Base-by-base conservation (phyloP, 306 rosid genomes). In the Prosopis cineraria region DNA sequence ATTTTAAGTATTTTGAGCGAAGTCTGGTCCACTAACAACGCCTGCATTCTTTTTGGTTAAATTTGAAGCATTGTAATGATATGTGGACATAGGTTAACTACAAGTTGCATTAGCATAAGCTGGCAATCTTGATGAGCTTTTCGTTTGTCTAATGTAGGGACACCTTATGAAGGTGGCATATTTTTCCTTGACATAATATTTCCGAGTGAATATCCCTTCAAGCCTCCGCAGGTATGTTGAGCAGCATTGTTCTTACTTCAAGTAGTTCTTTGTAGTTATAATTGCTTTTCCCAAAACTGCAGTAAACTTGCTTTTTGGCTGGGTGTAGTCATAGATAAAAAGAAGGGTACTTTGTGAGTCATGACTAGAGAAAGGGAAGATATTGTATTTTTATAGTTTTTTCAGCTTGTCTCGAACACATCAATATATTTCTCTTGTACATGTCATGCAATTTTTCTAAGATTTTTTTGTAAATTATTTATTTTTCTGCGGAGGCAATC, bases 161-260 rank as follows among this genome's bases (percentile, higher is more conserved):
- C 97, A 22, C 97, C 97, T 5, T 92, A 94, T 44, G 84, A 89
- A 77, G 97, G 94, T 52, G 98, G 98, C 33, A 86, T 94, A 36
- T 94, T 89, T 78, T 94, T 94, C 83, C 95, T 92, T 36, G 97
- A 90, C 78, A 90, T 92, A 17, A 79, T 78, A 17, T 94, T 94
- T 69, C 98, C 93, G 0, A 58, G 60, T 78, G 98, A 94, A 73
- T 92, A 94, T 85, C 98, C 98, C 37, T 92, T 94, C 80, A 84
- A 87, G 65, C 92, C 93, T 87, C 98, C 98, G 0, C 85, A 85
- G 98, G 97, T 94, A 80, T 20, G 41, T 44, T 52, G 56, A 6
- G 11, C 63, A 41, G 7, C 17, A 19, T 65, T 45, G 22, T 20
- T 65, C 63, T 36, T 52, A n/a, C 59, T 3, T 71, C 7, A 65